Evolutionary conservation across 345 rosid species (phyloP).

Genomic region (Nephelium lappaceum): DNA sequence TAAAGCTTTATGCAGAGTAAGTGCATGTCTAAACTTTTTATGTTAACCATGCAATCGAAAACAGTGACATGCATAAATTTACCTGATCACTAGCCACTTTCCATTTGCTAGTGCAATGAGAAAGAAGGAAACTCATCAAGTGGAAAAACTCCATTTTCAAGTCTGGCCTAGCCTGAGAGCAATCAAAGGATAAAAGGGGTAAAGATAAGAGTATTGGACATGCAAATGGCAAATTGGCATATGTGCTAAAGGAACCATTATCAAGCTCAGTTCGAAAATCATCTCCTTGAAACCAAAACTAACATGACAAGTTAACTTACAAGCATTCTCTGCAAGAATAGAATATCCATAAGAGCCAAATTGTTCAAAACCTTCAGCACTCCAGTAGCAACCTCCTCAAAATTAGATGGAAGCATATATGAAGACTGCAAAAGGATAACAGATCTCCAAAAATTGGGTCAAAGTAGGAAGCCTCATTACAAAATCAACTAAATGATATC

Average conservation of each 20-base stretch:
- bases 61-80: background rate
- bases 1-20: background rate
- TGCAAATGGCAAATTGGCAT: background rate
- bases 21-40: too few relatives aligned
- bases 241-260: background rate
- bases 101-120: slow-evolving; percentile 78
- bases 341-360: slow-evolving; percentile 66
- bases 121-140: slow-evolving; percentile 74
- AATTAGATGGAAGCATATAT: slow-evolving; percentile 67
- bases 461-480: background rate
- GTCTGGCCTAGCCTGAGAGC: slow-evolving; percentile 68
- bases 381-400: slow-evolving; percentile 78
- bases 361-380: slow-evolving; percentile 74
- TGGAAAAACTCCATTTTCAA: slow-evolving; percentile 81
- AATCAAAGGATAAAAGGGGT: slow-evolving; percentile 9
- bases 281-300: slow-evolving; percentile 2
- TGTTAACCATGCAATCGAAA: background rate
- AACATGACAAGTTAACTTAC: slow-evolving; percentile 40
- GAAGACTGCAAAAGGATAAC: slow-evolving; percentile 48
- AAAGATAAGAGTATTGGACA: background rate
- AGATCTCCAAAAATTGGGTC: background rate
- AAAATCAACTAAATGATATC: background rate
- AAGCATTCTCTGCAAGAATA: slow-evolving; percentile 65
- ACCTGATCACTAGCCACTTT: slow-evolving; percentile 68
- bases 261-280: slow-evolving; percentile 7